Evolutionary conservation across 2,329 filamentous ascomycete genomes (phyloP).

Genomic region (Hyphodiscus sp.): DNA sequence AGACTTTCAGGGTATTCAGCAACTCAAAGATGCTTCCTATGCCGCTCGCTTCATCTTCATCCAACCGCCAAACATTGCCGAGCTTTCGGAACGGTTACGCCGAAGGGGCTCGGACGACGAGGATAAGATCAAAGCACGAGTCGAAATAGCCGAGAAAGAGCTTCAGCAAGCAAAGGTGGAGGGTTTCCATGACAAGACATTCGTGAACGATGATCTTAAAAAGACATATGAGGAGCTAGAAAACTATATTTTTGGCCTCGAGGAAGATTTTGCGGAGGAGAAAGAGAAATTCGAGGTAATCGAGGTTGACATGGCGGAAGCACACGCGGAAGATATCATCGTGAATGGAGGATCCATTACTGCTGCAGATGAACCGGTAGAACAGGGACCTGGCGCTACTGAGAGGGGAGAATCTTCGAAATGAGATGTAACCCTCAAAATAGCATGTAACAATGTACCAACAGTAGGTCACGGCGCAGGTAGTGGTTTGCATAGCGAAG

Average conservation of each 20-base stretch:
- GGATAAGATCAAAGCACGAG: constrained; percentile 39
- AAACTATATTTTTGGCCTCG: constrained; percentile 38
- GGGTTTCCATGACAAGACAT: constrained; percentile 43
- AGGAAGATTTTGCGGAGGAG: constrained; percentile 5
- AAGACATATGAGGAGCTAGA: constrained; percentile 42
- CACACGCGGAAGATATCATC: not conserved
- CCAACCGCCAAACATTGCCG: constrained; percentile 35
- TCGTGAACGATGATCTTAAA: constrained; percentile 46
- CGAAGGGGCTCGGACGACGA: constrained; percentile 38
- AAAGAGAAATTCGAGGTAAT: not conserved
- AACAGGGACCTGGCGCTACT: not conserved
- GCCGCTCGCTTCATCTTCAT: constrained; percentile 50
- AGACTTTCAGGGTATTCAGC: constrained; percentile 42
- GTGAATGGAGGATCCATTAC: not conserved
- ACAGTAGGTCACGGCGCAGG: not conserved
- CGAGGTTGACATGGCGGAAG: constrained; percentile 1
- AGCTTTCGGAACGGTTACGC: constrained; percentile 37
- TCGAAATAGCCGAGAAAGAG: constrained; percentile 35
- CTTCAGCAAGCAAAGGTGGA: constrained; percentile 39
- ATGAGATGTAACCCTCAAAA: not conserved
- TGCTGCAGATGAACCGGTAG: not conserved
- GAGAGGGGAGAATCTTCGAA: not conserved
- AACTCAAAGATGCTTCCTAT: constrained; percentile 51
- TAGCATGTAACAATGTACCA: not conserved
- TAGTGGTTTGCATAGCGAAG: not conserved